Evolutionary conservation across 202 grass and related monocot species (phyloP).

Genomic region (Schoenoplectus triqueter): DNA sequence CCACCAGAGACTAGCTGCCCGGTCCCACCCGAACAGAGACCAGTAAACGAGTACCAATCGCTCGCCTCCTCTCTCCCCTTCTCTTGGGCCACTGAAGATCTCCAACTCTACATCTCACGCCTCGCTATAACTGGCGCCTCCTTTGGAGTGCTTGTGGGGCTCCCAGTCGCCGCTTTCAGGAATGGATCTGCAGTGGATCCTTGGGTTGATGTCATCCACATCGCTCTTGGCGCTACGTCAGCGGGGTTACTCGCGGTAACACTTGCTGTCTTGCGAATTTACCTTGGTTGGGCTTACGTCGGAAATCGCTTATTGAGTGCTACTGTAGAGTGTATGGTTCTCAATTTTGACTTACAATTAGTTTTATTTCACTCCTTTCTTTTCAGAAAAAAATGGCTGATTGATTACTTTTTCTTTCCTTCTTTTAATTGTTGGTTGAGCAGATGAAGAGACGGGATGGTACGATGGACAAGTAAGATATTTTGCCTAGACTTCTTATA

Average conservation of each 20-base stretch:
- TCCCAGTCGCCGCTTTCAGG: constrained; percentile 83
- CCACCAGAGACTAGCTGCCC: constrained; percentile 82
- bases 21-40: constrained; percentile 82
- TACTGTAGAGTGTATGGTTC: constrained; percentile 82
- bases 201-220: constrained; percentile 52
- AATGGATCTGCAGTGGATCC: constrained; percentile 41
- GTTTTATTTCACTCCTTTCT: neutral
- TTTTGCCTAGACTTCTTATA: constrained; percentile 4
- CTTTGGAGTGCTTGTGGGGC: constrained; percentile 71
- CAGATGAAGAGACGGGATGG: constrained; percentile 99
- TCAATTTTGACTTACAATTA: constrained; percentile 3
- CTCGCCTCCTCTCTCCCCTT: constrained; percentile 71
- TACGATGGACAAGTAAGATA: constrained; percentile 89
- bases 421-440: constrained; percentile 3
- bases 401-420: neutral
- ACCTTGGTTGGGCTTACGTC: constrained; percentile 94
- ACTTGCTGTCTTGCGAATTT: constrained; percentile 86
- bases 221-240: constrained; percentile 60
- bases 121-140: constrained; percentile 58
- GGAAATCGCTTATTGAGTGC: constrained; percentile 93
- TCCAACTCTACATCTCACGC: constrained; percentile 66
- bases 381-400: constrained; percentile 11
- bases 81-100: constrained; percentile 75
- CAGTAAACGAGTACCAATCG: constrained; percentile 93
- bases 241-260: constrained; percentile 80